Evolutionary conservation across 2,329 filamentous ascomycete species (phyloP), one percentile per base, ranked within the genome.

Genomic region (Claviceps sp.): DNA sequence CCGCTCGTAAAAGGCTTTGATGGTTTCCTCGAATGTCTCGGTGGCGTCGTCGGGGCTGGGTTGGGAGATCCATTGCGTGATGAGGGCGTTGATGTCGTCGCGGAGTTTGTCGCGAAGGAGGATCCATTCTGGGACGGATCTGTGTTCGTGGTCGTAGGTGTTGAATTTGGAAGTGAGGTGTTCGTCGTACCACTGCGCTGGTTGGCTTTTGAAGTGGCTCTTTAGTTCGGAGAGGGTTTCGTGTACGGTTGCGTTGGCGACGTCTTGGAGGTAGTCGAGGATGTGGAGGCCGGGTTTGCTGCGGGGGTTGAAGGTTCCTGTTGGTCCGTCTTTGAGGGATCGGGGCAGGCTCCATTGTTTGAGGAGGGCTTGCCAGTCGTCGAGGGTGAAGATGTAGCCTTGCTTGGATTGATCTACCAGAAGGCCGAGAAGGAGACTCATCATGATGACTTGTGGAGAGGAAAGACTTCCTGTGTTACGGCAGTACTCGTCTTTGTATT

Each of bases 331-430:
- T 8, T 8, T 17, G 23, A 66, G 54, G 1, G 45, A 36, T 11
- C 52, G 53, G 4, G 60, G 49, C 1, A 57, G 52, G 0, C 55
- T 50, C 2, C 56, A 56, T 6, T 53, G 51, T 0, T 58, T 57
- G 7, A 62, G 63, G 13, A 79, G 61, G 1, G 55, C 56, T 0
- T 59, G 51, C 69, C 73, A 79, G 40, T 72, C 67, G 0, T 64
- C 52, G 0, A 62, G 53, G 0, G 62, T 66, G 42, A 84, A 82
- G 1, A 69, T 57, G 45, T 74, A 69, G 13, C 78, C 72, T 59
- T 81, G 74, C 61, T 82, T 79, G 1, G 68, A 60, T 56, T 78
- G 72, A 55, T 85, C 81, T 2, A 84, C 76, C 0, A 84, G 66
- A 0, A 72, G 64, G 20, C 72, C 69, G 1, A 78, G 71, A 0